Evolutionary conservation across 345 rosid species (phyloP).

Genomic region (Chamaenerion angustifolium): DNA sequence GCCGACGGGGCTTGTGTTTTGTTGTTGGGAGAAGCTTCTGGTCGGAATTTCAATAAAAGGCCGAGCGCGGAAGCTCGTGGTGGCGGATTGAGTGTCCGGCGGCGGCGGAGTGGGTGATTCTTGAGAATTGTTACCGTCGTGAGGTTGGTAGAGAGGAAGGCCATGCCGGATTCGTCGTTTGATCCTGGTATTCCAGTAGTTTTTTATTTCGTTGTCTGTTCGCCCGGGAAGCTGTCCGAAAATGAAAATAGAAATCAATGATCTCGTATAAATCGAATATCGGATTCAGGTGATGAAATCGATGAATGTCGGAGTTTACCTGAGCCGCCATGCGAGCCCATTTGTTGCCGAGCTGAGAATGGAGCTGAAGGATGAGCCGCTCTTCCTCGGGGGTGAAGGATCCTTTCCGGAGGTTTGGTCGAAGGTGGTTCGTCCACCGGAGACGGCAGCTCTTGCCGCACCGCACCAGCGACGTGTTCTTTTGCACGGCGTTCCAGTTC

Average conservation of each 20-base stretch:
- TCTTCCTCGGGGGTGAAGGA: constrained; percentile 15
- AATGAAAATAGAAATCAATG: neutral
- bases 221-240: constrained; percentile 36
- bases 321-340: constrained; percentile 18
- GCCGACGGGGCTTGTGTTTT: too few species aligned
- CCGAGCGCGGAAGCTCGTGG: constrained; percentile 6
- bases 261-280: neutral
- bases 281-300: neutral
- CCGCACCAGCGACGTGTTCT: constrained; percentile 9
- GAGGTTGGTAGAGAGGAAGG: constrained; percentile 38
- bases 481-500: constrained; percentile 17
- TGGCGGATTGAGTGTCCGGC: neutral
- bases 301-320: neutral
- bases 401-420: constrained; percentile 13
- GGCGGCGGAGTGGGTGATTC: neutral
- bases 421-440: constrained; percentile 16
- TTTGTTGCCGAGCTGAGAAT: constrained; percentile 13
- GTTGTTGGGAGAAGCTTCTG: neutral
- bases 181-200: constrained; percentile 58
- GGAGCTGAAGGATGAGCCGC: constrained; percentile 11
- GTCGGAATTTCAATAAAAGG: constrained; percentile 25
- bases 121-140: constrained; percentile 30
- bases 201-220: constrained; percentile 62
- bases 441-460: constrained; percentile 20
- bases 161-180: constrained; percentile 53